These are phyloP conservation scores for Colletotrichum euphorbiae DNA, from an alignment of 2,329 filamentous ascomycete genomes.

Conservation along the genomic window DNA sequence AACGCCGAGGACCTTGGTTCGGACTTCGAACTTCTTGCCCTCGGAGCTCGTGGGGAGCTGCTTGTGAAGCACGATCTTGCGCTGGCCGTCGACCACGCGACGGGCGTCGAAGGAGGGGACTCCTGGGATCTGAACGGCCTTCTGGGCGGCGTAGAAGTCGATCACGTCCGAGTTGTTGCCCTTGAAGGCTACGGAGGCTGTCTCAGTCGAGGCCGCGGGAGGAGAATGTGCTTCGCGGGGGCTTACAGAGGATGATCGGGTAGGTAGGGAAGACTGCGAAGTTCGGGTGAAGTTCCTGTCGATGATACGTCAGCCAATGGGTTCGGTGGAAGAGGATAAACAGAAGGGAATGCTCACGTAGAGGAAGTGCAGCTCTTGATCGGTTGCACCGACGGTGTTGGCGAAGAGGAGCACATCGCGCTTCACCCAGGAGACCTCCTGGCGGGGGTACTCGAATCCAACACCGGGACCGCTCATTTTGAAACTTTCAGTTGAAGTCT, in stretches of 20 bases:
- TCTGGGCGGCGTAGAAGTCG: conserved; percentile 83
- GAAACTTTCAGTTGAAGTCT: background rate
- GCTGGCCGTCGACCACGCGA: conserved; percentile 86
- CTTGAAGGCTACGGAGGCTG: conserved; percentile 73
- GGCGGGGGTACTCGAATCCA: conserved; percentile 83
- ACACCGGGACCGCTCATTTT: conserved; percentile 60
- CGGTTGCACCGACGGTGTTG: conserved; percentile 84
- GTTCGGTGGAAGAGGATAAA: background rate
- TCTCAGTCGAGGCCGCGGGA: conserved; percentile 22
- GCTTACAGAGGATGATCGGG: conserved; percentile 79
- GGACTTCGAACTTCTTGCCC: conserved; percentile 79
- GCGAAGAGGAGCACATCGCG: conserved; percentile 91
- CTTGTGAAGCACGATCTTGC: conserved; percentile 81
- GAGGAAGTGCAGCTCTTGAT: conserved; percentile 92
- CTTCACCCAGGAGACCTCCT: conserved; percentile 86
- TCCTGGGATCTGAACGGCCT: conserved; percentile 75
- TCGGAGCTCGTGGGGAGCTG: conserved; percentile 78
- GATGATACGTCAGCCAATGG: background rate
- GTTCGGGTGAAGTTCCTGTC: conserved; percentile 84
- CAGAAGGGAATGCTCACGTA: conserved; percentile 69
- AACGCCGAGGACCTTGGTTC: conserved; percentile 82
- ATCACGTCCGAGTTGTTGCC: conserved; percentile 79
- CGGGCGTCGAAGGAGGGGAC: conserved; percentile 81
- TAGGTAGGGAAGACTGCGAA: conserved; percentile 93
- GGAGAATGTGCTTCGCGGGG: background rate